Evolutionary conservation across 2,329 filamentous ascomycete species (phyloP), one percentile per base, ranked within the genome.

Genomic region (Rhynchosporium agropyri): DNA sequence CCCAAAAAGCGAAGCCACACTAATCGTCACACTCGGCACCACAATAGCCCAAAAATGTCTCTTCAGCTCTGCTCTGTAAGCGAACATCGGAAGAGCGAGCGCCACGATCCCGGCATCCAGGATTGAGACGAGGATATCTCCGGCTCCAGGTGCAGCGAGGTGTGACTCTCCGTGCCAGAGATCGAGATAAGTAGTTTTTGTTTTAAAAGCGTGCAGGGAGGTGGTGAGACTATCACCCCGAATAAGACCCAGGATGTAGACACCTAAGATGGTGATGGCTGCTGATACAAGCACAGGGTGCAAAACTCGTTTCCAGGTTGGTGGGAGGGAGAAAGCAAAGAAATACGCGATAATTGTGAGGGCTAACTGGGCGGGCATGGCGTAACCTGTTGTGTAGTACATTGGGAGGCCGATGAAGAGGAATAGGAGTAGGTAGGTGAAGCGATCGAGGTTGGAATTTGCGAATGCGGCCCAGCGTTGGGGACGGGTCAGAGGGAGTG

Each of bases 61-160:
- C 28, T 76, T 76, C 13, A 87, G 77, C 74, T 87, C 83, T 45
- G 79, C 77, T 3, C 84, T 80, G 74, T 86, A 86, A 61, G 82
- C 80, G 71, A 82, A 86, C 83, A 87, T 87, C 0, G 84, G 84
- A 20, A 87, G 74, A 2, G 84, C 84, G 2, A 87, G 78, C 1
- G 83, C 78, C 0, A 87, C 81, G 66, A 87, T 87, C 65, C 78
- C 79, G 6, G 83, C 83, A 68, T 87, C 84, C 2, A 87, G 78
- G 5, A 82, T 72, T 48, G 79, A 82, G 65, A 77, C 75, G 64
- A 87, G 80, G 28, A 87, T 70, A 67, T 87, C 84, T 26, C 83
- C 84, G 0, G 84, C 83, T 7, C 84, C 84, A 0, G 83, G 83
- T 1, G 73, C 68, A 3, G 63, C 60, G 2, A 75, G 61, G 26